Conservation (phyloP, 2,329 filamentous ascomycete species). For the Mariannaea elegans region DNA sequence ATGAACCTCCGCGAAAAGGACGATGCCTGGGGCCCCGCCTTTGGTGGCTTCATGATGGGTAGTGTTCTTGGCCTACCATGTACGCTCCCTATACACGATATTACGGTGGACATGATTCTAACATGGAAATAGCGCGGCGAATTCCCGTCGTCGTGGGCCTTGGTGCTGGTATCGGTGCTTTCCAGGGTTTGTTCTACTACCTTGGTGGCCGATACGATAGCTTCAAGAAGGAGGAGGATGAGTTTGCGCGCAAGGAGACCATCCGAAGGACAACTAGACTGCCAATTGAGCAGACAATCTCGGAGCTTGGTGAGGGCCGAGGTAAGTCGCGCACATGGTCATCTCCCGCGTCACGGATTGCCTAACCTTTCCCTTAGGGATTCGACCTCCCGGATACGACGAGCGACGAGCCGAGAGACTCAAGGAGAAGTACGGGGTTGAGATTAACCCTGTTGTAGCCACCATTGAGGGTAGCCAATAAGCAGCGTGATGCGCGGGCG, state of each 20-base stretch:
- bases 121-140: slow-evolving; percentile 51
- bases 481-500: slow-evolving; percentile 35
- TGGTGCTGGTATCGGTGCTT: slow-evolving; percentile 63
- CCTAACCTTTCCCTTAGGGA: slow-evolving; percentile 62
- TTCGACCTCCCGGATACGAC: slow-evolving; percentile 82
- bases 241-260: slow-evolving; percentile 79
- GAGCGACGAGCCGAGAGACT: slow-evolving; percentile 84
- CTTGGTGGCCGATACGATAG: slow-evolving; percentile 68
- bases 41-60: slow-evolving; percentile 82
- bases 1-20: slow-evolving; percentile 89
- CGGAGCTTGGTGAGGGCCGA: slow-evolving; percentile 85
- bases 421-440: slow-evolving; percentile 87
- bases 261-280: slow-evolving; percentile 77
- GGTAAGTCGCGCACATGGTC: slow-evolving; percentile 61
- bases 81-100: slow-evolving; percentile 53
- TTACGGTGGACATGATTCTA: slow-evolving; percentile 18
- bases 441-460: slow-evolving; percentile 74
- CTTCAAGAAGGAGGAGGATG: slow-evolving; percentile 66
- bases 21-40: slow-evolving; percentile 76
- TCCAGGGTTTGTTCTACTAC: slow-evolving; percentile 73
- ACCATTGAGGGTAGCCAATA: slow-evolving; percentile 56
- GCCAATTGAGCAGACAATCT: slow-evolving; percentile 81
- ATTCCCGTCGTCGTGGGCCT: slow-evolving; percentile 77
- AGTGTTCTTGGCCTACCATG: slow-evolving; percentile 76
- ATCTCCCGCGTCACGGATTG: not conserved